Base-by-base conservation (phyloP, 169 alveolate species). In the Plasmodium gallinaceum region DNA sequence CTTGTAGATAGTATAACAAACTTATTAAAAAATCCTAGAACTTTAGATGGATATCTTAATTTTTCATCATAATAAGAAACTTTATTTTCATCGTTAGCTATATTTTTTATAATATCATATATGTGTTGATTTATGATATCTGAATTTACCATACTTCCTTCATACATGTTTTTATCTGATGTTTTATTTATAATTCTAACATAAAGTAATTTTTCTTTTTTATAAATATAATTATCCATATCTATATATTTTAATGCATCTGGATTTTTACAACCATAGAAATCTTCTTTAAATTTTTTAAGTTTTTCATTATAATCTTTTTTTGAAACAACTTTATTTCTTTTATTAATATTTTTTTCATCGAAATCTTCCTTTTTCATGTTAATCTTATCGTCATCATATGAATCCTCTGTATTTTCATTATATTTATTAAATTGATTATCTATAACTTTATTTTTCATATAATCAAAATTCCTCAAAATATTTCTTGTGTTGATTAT, bases 131-230 rank as follows among this genome's bases (percentile, higher is more conserved):
- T 57, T 24, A 86, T 60, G 0, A 7, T 37, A 22, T 86, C 92
- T n/a, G 70, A n/a, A 39, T 71, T 57, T 58, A 24, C 48, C 92
- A 86, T 86, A 73, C 88, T 71, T 0, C 92, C 92, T 86, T 86
- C 92, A 66, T 86, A 86, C 42, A 86, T 5, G 58, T 86, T 86
- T 60, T 37, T 32, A 16, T 86, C 92, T 22, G 66, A 24, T 1
- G 92, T 86, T 71, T 86, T 86, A 45, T 86, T 86, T 14, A 86
- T 52, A 37, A 86, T 86, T 86, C 92, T 61, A 45, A 86, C 92
- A 43, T 86, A 86, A 7, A 86, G 24, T 14, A 69, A 20, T 58
- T 70, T 86, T 71, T 86, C 92, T 74, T 72, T 72, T 39, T 86
- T 86, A 71, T 70, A 86, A 12, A 86, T 86, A 51, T 86, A 86